Evolutionary conservation across 768 basidiomycete genomes (phyloP).

Genomic region (Panaeolus papilionaceus): DNA sequence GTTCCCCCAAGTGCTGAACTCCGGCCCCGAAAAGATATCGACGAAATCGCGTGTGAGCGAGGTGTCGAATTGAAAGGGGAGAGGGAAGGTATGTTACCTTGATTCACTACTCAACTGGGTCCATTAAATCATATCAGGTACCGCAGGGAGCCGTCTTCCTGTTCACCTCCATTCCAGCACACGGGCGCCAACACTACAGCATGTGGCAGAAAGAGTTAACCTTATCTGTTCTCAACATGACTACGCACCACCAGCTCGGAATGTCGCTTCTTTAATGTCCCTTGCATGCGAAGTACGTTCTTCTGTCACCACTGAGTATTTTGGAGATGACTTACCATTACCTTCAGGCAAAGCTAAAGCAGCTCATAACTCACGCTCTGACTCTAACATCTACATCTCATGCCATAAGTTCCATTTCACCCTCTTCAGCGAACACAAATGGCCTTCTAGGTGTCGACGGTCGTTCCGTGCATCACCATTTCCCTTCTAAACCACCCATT

Average conservation of each 20-base stretch:
- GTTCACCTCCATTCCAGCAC: slow-evolving; percentile 79
- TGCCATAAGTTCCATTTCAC: slow-evolving; percentile 76
- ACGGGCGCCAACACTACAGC: slow-evolving; percentile 74
- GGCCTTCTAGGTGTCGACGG: slow-evolving; percentile 2
- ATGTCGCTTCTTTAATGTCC: slow-evolving; percentile 73
- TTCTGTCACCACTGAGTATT: background rate
- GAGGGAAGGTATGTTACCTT: slow-evolving; percentile 59
- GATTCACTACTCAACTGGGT: background rate
- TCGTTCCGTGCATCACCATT: slow-evolving; percentile 31
- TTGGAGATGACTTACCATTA: slow-evolving; percentile 14
- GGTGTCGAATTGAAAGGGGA: slow-evolving; percentile 70
- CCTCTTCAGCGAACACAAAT: slow-evolving; percentile 51
- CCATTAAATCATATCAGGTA: slow-evolving; percentile 46
- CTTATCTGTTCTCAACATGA: slow-evolving; percentile 84
- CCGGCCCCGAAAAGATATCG: slow-evolving; percentile 54
- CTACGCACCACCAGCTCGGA: slow-evolving; percentile 61
- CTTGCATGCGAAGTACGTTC: slow-evolving; percentile 74
- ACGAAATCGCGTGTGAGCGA: slow-evolving; percentile 76
- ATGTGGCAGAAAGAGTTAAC: slow-evolving; percentile 80
- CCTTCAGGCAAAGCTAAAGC: slow-evolving; percentile 78
- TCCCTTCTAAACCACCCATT: slow-evolving; percentile 46
- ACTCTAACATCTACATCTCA: slow-evolving; percentile 79
- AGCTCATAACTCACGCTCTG: slow-evolving; percentile 81
- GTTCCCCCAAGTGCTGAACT: slow-evolving; percentile 46
- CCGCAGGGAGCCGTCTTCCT: slow-evolving; percentile 73